These are phyloP conservation scores for Suillus spraguei DNA, from an alignment of 768 basidiomycete genomes.

Conservation along the genomic window DNA sequence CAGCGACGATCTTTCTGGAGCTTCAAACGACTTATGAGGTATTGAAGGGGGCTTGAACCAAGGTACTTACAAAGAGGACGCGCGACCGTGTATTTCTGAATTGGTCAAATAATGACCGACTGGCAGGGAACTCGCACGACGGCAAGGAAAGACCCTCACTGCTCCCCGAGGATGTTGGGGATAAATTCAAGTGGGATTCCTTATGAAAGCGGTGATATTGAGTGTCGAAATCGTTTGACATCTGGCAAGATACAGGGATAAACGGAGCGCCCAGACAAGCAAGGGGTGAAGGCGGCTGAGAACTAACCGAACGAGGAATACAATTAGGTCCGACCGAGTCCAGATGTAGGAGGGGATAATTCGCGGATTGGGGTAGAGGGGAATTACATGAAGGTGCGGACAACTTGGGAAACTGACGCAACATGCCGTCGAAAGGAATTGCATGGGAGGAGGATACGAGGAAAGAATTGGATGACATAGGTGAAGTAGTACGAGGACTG, in stretches of 20 bases:
- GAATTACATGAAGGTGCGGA: conserved; percentile 1
- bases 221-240: conserved; percentile 7
- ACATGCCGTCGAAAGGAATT: conserved; percentile 8
- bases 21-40: conserved; percentile 17
- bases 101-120: conserved; percentile 32
- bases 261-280: not conserved
- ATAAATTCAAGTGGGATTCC: conserved; percentile 36
- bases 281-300: conserved; percentile 7
- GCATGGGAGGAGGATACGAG: not conserved
- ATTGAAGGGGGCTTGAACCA: not conserved
- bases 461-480: conserved; percentile 18
- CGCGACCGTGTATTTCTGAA: conserved; percentile 56
- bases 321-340: not conserved
- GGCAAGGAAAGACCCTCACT: conserved; percentile 13
- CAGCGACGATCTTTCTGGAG: conserved; percentile 27
- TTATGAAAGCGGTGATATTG: conserved; percentile 9
- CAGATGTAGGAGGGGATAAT: conserved; percentile 3
- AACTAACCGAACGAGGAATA: conserved; percentile 1
- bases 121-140: conserved; percentile 13
- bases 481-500: conserved; percentile 13
- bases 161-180: conserved; percentile 23
- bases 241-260: conserved; percentile 1
- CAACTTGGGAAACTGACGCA: conserved; percentile 16
- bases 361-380: not conserved
- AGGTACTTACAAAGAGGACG: conserved; percentile 50